Evolutionary conservation across 1,284 basidiomycete genomes (phyloP).

Genomic region (Trichosporon faecale): DNA sequence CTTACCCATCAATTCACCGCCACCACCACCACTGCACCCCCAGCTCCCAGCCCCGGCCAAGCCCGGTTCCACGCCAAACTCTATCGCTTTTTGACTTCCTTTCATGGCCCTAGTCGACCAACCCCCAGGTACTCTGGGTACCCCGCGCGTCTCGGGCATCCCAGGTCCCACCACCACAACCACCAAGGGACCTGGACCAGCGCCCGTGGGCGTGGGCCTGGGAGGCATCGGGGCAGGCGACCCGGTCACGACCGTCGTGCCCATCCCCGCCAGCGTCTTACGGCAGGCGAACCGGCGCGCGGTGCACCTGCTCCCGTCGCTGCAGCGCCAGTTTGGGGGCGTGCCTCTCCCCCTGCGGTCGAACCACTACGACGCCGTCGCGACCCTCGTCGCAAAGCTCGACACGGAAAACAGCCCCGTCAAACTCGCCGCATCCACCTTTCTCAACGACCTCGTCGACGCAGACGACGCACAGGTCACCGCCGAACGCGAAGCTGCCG

Average conservation of each 20-base stretch:
- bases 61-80: background rate
- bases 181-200: background rate
- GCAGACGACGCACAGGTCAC: slow-evolving; percentile 9
- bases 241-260: background rate
- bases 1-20: background rate
- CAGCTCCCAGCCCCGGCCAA: background rate
- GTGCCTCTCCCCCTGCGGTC: background rate
- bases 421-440: background rate
- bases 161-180: background rate
- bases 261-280: background rate
- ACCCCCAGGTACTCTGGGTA: background rate
- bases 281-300: slow-evolving; percentile 7
- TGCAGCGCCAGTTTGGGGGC: slow-evolving; percentile 3
- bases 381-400: background rate
- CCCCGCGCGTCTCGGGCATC: background rate
- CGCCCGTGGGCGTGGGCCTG: background rate
- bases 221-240: background rate
- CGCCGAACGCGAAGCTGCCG: background rate
- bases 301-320: background rate
- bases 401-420: background rate
- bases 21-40: background rate
- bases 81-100: background rate
- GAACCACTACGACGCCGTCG: slow-evolving; percentile 2
- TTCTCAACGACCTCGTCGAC: slow-evolving; percentile 9
- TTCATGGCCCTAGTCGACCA: slow-evolving; percentile 7